Conservation (phyloP, 2,329 filamentous ascomycete species). For the Endothia cerciana region DNA sequence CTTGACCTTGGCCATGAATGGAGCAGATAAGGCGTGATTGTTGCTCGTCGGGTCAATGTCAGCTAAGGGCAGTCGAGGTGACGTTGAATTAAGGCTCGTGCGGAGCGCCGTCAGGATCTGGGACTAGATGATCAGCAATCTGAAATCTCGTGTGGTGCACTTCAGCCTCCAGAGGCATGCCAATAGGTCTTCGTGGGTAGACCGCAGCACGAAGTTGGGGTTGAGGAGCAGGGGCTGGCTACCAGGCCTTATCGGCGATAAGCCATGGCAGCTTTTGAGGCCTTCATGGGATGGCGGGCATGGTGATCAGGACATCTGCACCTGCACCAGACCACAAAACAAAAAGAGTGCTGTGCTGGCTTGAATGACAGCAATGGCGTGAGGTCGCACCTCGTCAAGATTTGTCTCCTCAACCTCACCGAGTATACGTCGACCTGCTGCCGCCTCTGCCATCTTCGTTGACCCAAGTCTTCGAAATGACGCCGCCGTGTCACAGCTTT, state of each 20-base stretch:
- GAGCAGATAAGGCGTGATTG: conserved; percentile 11
- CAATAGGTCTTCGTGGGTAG: conserved; percentile 7
- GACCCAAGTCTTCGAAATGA: conserved; percentile 46
- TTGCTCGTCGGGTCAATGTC: conserved; percentile 29
- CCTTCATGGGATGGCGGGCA: conserved; percentile 10
- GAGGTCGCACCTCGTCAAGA: conserved; percentile 58
- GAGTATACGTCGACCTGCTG: conserved; percentile 54
- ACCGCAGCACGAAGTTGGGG: conserved; percentile 18
- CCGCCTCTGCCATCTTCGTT: conserved; percentile 42
- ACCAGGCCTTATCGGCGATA: conserved; percentile 17
- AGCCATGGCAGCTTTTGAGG: conserved; percentile 14
- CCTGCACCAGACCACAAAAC: background rate
- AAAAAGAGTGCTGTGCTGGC: background rate
- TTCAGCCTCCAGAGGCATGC: conserved; percentile 11
- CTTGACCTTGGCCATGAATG: conserved; percentile 24
- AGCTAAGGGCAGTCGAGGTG: conserved; percentile 19
- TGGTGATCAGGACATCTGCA: conserved; percentile 22
- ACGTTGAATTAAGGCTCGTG: conserved; percentile 30
- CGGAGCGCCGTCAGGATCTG: conserved; percentile 37
- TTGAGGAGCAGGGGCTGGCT: conserved; percentile 20
- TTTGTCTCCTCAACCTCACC: conserved; percentile 60
- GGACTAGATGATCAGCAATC: conserved; percentile 23
- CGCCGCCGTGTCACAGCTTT: conserved; percentile 61
- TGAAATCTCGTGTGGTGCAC: conserved; percentile 6
- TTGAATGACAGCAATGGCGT: background rate